Evolutionary conservation across 2,329 filamentous ascomycete genomes (phyloP).

Genomic region (Chrysoporthe deuterocubensis): DNA sequence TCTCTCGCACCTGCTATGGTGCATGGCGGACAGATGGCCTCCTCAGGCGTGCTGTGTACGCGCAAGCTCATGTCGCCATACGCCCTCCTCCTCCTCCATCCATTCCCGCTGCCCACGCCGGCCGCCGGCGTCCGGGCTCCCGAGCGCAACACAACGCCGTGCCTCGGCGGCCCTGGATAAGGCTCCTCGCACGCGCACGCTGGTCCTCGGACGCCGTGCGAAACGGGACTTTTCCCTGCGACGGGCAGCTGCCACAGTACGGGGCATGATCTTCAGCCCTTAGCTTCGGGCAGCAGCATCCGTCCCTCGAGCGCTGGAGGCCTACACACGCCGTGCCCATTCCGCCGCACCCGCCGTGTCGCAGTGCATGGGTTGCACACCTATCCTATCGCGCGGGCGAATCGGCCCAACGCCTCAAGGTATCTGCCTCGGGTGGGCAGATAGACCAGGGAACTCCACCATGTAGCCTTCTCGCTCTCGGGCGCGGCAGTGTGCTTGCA

Average conservation of each 20-base stretch:
- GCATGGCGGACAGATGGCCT: neutral
- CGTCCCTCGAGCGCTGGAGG: neutral
- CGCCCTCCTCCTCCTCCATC: neutral
- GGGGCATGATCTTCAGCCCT: slow-evolving; percentile 14
- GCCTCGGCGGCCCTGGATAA: neutral
- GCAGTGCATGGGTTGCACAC: slow-evolving; percentile 1
- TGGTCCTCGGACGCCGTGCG: neutral
- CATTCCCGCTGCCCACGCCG: neutral
- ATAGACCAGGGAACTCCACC: neutral
- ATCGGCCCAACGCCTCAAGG: neutral
- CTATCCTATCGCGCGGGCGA: neutral
- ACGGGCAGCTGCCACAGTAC: slow-evolving; percentile 6
- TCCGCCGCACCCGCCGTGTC: neutral
- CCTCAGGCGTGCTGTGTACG: neutral
- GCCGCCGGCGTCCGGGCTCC: slow-evolving; percentile 2
- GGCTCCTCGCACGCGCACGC: neutral
- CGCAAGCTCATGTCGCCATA: slow-evolving; percentile 3
- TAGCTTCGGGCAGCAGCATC: slow-evolving; percentile 12
- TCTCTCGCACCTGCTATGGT: neutral
- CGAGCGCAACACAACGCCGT: slow-evolving; percentile 3
- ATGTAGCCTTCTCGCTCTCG: slow-evolving; percentile 10
- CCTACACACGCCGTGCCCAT: neutral
- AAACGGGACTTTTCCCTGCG: slow-evolving; percentile 1
- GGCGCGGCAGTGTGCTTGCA: slow-evolving; percentile 15
- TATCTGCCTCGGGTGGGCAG: neutral